Conservation (phyloP, 371 early-diverging fungal species). For the Circinella minor region DNA sequence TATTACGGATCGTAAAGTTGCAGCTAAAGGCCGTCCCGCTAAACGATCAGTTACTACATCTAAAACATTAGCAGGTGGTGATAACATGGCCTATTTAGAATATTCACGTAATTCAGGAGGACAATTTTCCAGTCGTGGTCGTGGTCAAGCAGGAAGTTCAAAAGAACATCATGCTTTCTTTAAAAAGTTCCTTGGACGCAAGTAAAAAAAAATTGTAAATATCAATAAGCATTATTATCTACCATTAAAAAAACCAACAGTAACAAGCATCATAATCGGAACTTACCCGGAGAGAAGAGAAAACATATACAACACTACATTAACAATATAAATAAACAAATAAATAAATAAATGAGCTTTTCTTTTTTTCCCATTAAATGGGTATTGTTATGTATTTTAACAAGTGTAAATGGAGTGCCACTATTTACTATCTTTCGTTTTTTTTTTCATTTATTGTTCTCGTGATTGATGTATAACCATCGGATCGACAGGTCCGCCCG, state of each 20-base stretch:
- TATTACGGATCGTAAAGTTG: slow-evolving; percentile 49
- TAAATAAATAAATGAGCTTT: too few species aligned
- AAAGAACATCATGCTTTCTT: slow-evolving; percentile 73
- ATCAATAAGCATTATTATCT: too few species aligned
- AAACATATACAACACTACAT: too few species aligned
- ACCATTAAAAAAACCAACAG: too few species aligned
- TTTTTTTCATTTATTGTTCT: neutral
- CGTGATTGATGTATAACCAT: slow-evolving; percentile 5
- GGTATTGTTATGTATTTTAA: neutral
- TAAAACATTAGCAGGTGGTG: slow-evolving; percentile 88
- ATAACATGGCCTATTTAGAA: slow-evolving; percentile 96
- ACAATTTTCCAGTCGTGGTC: slow-evolving; percentile 43
- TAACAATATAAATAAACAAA: too few species aligned
- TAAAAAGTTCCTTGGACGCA: slow-evolving; percentile 66
- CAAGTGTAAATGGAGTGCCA: neutral
- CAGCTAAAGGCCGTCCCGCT: slow-evolving; percentile 41
- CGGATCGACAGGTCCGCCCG: slow-evolving; percentile 6
- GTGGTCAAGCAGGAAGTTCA: slow-evolving; percentile 35
- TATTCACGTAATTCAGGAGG: slow-evolving; percentile 53
- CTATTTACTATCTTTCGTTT: neutral
- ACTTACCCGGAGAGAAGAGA: too few species aligned
- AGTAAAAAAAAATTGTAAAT: slow-evolving; percentile 19
- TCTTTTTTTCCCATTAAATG: too few species aligned
- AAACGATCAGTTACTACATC: slow-evolving; percentile 66
- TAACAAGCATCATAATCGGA: too few species aligned